Evolutionary conservation across 495 filamentous ascomycete species (phyloP), one percentile per base, ranked within the genome.

Genomic region (Lentithecium fluviatile): DNA sequence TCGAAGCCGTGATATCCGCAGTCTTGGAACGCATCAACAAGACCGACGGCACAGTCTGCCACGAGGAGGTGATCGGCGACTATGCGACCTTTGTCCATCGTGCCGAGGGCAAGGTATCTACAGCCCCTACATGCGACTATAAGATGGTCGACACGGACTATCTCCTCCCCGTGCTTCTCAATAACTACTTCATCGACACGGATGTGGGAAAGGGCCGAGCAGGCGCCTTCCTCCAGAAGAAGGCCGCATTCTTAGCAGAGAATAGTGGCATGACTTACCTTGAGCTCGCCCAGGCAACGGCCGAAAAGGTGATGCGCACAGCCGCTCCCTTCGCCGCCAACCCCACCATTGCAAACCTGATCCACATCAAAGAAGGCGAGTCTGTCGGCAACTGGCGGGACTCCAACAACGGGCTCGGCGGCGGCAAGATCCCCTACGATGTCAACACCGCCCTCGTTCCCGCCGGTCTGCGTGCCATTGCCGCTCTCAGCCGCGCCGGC

Each of bases 101-200:
- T 51, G 75, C 83, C 58, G 69, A 78, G n/a, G 78, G 79, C 25
- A 72, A 82, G 6, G 74, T 69, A 2, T 82, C 78, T 47, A 80
- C 74, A n/a, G 79, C 75, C 10, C 80, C 83, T 13, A 66, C 65
- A 10, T 88, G 78, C 68, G 79, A 81, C 53, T 87, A 88, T 60
- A 79, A 77, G 49, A 88, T 87, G 85, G 74, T 87, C 34, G 85
- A 88, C 60, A 79, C 83, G n/a, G 82, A 88, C 60, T 85, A 81
- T 60, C 86, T 76, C 57, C 74, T 86, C 1, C 79, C 79, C 2
- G 69, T 85, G 15, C 62, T 84, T 25, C 77, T 88, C 74, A 73
- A 82, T 45, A 75, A 78, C 46, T 87, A 87, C 68, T 82, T 88
- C 49, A 54, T 84, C 17, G 66, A 80, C 25, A 79, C 78, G 13